Conservation (phyloP, 2,329 filamentous ascomycete species). For the Dactylonectria estremocensis region DNA sequence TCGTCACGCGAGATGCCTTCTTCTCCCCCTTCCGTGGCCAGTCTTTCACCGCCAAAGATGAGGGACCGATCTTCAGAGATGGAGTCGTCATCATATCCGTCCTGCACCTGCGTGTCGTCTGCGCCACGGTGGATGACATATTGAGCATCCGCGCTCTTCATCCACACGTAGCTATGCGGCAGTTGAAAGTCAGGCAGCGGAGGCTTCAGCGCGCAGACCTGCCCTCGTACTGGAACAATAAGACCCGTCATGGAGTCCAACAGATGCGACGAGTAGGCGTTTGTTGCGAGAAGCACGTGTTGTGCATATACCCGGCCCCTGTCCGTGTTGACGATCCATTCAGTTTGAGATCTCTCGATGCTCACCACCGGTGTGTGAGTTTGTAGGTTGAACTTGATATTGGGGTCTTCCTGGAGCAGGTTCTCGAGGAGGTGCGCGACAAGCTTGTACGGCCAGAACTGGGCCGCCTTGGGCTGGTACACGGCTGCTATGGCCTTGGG, state of each 20-base stretch:
- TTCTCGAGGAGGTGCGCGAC: background rate
- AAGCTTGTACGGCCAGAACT: slow-evolving; percentile 6
- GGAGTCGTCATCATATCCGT: background rate
- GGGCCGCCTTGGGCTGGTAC: background rate
- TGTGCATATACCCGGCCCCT: background rate
- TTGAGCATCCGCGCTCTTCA: background rate
- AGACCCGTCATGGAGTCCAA: background rate
- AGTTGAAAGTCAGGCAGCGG: background rate
- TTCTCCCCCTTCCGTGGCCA: background rate
- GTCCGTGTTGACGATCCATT: background rate
- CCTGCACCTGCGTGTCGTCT: background rate
- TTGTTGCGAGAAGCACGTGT: slow-evolving; percentile 1
- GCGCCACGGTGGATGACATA: background rate
- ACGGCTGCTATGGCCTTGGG: background rate
- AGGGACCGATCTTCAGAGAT: background rate
- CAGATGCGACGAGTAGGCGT: slow-evolving; percentile 2
- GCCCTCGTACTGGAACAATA: background rate
- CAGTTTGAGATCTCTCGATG: background rate
- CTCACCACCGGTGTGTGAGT: background rate
- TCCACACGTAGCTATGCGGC: background rate
- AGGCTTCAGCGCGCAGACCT: background rate
- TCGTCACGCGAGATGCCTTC: background rate
- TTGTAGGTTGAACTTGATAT: background rate
- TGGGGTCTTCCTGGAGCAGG: background rate
- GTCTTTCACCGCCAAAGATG: background rate